Conservation (phyloP, 2,329 filamentous ascomycete species). For the Colletotrichum phormii region DNA sequence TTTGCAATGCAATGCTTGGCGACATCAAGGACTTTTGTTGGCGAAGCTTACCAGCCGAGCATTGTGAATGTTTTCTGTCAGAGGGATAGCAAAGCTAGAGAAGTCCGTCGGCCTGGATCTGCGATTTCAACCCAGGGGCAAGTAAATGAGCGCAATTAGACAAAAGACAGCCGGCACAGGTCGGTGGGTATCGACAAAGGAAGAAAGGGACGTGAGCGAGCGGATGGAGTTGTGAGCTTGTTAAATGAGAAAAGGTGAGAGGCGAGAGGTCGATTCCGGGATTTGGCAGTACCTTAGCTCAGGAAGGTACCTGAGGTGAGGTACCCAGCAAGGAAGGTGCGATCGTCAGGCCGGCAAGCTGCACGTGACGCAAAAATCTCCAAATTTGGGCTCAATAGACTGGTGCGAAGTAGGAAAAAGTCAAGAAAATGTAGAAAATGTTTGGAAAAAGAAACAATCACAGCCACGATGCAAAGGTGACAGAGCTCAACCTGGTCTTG, state of each 20-base stretch:
- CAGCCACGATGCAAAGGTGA: background rate
- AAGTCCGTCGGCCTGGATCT: background rate
- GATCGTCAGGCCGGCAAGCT: conserved; percentile 20
- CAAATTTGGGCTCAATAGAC: background rate
- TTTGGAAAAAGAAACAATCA: conserved; percentile 5
- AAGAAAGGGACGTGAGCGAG: background rate
- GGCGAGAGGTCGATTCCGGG: background rate
- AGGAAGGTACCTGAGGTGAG: background rate
- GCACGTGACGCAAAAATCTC: conserved; percentile 25
- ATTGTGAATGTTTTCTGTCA: conserved; percentile 11
- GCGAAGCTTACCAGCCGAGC: conserved; percentile 33
- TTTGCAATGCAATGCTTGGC: background rate
- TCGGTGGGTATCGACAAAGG: background rate
- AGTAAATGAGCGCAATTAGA: background rate
- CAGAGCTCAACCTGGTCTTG: background rate
- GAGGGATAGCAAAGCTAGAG: background rate
- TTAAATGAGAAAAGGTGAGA: background rate
- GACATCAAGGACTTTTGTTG: no score
- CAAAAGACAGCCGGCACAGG: background rate
- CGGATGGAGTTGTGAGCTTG: conserved; percentile 13
- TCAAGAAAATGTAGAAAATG: background rate
- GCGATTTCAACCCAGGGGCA: background rate
- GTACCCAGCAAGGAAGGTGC: conserved; percentile 25
- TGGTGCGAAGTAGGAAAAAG: background rate
- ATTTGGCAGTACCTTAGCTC: background rate